Evolutionary conservation across 1,284 basidiomycete genomes (phyloP), one percentile per base, ranked within the genome.

Genomic region (Agroathelia rolfsii): DNA sequence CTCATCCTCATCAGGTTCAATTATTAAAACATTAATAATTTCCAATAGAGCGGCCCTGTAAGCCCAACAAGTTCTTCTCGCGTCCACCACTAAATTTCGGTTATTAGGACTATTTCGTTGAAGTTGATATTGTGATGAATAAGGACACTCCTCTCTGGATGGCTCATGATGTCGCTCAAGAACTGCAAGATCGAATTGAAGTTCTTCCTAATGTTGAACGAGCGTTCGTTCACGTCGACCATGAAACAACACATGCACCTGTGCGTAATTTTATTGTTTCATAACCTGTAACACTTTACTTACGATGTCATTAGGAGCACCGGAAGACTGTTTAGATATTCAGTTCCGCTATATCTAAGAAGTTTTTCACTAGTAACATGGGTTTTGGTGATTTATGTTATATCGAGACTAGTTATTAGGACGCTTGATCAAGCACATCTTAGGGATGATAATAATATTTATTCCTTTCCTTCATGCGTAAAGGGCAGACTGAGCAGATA

Each of bases 111-210:
- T 94, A 89, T 51, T 86, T 90, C 49, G 92, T 96, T 29, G 93
- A 96, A 58, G 72, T 96, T 6, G 94, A 97, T 55, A 77, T 97
- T 34, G 93, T 97, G 15, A 88, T 98, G 77, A 71, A 81, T 43
- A 83, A 81, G 3, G 75, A 79, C 39, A 95, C 90, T 25, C 87
- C 90, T 1, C 61, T 97, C 1, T 87, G 83, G 79, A 78, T 84
- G 51, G 86, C 92, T 11, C 93, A 97, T 55, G 93, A 97, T 55
- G 58, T 95, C 38, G 81, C 83, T 34, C 93, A 96, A 57, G 75
- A 83, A 34, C 62, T 97, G 16, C 93, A 97, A 53, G 92, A 97
- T 56, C 88, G 88, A 60, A 76, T 98, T 31, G 94, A 98, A 54
- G 73, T 77, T 13, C 62, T 98, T 24, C 90, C 92, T 0, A 82